A percentile compares a stretch with the other conserved stretches of the same genome.
Evolutionary conservation across 179 eudicot genomes (phyloP).

Genomic region (Sideroxylon spinosum): DNA sequence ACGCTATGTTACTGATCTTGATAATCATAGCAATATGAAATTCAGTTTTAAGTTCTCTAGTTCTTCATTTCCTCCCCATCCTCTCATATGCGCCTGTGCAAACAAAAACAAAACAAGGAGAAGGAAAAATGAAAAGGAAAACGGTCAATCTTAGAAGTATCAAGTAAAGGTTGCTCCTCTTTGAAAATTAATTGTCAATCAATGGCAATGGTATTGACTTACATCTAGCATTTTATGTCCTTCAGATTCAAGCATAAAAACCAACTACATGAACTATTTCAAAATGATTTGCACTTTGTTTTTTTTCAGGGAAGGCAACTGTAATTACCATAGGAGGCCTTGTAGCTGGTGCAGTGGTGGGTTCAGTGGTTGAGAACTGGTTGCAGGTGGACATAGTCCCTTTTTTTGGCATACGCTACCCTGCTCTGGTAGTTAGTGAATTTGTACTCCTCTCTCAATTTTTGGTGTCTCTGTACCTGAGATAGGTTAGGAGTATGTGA

Average conservation of each 20-base stretch:
- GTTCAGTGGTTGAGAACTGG: conserved; percentile 88
- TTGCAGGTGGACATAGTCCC: conserved; percentile 96
- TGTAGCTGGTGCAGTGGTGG: conserved; percentile 83
- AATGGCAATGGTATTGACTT: neutral
- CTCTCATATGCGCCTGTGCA: no score
- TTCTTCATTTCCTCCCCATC: no score
- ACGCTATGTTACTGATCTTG: no score
- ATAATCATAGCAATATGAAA: no score
- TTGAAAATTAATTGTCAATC: neutral
- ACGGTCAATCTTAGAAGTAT: neutral
- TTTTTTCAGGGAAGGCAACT: conserved; percentile 79
- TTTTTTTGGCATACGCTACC: conserved; percentile 77
- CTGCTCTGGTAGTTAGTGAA: conserved; percentile 81
- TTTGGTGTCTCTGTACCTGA: conserved; percentile 77
- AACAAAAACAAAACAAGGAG: no score
- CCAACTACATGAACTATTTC: neutral
- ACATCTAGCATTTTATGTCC: neutral
- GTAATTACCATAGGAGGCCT: conserved; percentile 80
- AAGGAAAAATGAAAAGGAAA: no score
- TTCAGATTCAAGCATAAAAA: neutral
- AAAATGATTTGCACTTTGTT: neutral
- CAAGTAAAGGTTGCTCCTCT: neutral
- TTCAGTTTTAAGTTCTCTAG: no score
- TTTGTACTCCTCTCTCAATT: conserved; percentile 84
- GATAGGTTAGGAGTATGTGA: conserved; percentile 37